phyloP scores from a whole-genome alignment of 768 basidiomycete species.

The Leccinum obscurum region DNA sequence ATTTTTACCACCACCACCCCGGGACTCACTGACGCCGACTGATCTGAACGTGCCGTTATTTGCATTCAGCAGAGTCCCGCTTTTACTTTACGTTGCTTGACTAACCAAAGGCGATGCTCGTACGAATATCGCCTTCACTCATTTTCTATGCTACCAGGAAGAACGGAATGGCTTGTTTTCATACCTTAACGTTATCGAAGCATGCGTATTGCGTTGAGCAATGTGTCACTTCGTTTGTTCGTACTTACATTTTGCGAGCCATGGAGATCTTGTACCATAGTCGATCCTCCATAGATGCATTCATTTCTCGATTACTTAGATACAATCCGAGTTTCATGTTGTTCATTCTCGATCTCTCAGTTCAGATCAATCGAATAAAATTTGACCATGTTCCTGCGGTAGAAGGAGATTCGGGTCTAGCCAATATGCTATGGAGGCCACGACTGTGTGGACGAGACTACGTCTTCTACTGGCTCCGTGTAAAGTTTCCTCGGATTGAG shows the following conservation, averaged over 20 bases:
- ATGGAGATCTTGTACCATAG: not conserved
- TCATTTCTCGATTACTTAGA: not conserved
- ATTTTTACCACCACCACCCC: conserved; percentile 11
- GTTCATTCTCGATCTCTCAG: not conserved
- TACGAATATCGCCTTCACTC: conserved; percentile 21
- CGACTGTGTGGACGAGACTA: not conserved
- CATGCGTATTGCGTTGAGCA: conserved; percentile 9
- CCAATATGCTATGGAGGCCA: not conserved
- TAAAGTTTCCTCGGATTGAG: not conserved
- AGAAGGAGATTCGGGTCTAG: too few species aligned
- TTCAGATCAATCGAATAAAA: not conserved
- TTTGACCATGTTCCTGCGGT: not conserved
- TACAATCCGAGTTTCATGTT: not conserved
- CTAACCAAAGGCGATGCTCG: conserved; percentile 26
- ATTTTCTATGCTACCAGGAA: conserved; percentile 16
- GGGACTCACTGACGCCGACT: not conserved
- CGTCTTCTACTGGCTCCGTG: not conserved
- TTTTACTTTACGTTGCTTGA: conserved; percentile 25
- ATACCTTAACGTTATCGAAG: conserved; percentile 29
- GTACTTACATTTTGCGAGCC: conserved; percentile 17
- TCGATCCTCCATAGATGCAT: not conserved
- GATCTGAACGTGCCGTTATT: conserved; percentile 9
- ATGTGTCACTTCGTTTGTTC: conserved; percentile 15
- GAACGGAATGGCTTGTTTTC: conserved; percentile 21
- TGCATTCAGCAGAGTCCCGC: conserved; percentile 16